Percentiles rank a stretch among this genome's conserved stretches.
These are phyloP conservation scores for Pyricularia sp. DNA, from an alignment of 2,329 filamentous ascomycete species.

Conservation along the genomic window DNA sequence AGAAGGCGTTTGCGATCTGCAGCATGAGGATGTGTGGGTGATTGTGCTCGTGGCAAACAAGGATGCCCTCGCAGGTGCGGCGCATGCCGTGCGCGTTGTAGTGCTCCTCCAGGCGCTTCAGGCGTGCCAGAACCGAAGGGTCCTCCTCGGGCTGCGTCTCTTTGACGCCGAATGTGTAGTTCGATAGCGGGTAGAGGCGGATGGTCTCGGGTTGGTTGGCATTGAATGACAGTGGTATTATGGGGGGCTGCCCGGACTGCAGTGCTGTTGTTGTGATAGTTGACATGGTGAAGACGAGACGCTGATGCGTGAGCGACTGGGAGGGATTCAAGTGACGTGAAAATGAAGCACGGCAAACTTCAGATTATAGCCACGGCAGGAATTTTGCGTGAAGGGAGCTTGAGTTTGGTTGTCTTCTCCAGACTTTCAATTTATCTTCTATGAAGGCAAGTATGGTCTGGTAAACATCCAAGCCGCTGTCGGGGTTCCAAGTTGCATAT, in stretches of 20 bases:
- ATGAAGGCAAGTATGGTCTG: neutral
- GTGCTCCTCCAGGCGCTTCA: conserved; percentile 94
- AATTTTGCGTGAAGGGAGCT: neutral
- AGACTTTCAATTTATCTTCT: neutral
- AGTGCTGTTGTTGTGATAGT: conserved; percentile 69
- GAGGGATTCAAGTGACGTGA: neutral
- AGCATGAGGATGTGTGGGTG: conserved; percentile 98
- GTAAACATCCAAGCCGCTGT: neutral
- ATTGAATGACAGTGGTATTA: conserved; percentile 75
- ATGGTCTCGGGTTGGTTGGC: conserved; percentile 84
- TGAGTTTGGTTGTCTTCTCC: neutral
- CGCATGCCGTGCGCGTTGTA: conserved; percentile 91
- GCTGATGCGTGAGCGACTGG: neutral
- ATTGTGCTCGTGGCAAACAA: conserved; percentile 98
- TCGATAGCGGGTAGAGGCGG: conserved; percentile 86
- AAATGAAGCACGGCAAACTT: neutral
- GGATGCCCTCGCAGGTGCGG: conserved; percentile 89
- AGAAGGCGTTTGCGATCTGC: conserved; percentile 98
- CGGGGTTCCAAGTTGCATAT: neutral
- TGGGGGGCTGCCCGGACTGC: conserved; percentile 70
- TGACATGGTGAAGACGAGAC: conserved; percentile 50
- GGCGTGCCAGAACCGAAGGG: conserved; percentile 82
- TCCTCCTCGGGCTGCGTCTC: conserved; percentile 98
- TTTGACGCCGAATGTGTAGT: conserved; percentile 98
- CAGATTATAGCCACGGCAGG: neutral